Base-by-base conservation (phyloP, 2,329 filamentous ascomycete genomes). In the Aureobasidium sp. region DNA sequence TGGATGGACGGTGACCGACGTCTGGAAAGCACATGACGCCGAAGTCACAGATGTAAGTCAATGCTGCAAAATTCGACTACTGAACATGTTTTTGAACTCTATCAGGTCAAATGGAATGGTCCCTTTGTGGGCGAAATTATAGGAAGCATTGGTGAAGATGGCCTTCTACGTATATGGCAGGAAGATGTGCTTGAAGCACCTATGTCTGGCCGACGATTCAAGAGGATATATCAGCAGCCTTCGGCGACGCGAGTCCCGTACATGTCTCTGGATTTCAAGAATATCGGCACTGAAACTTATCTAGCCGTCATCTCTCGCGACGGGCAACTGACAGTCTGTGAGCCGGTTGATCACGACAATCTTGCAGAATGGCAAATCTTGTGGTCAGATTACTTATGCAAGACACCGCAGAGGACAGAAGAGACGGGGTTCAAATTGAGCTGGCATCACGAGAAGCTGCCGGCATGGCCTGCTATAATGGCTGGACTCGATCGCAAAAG, bases 141-240 rank as follows among this genome's bases (percentile, higher is more conserved):
- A 71, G 95, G 91, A 65, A 97, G 93, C 63, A 92, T 98, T 67
- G 94, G 93, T 69, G 92, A 95, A 74, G 95, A 98, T 73, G 93
- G 95, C 74, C 91, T 91, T 77, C 94, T 97, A 83, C 93, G 94
- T 76, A 86, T 98, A 70, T 98, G 95, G 95, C 91, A 93, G 67
- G 95, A 98, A 81, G 94, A 98, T 79, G 90, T 92, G 20, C 92
- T 91, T 1, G 92, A 96, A 56, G 86, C 92, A 1, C 90, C 91
- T 0, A 85, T 87, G 66, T 89, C 87, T 42, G 94, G 94, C 38
- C 89, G 92, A 38, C 91, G 95, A 60, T 98, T 98, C 84, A 93
- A 91, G 75, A 85, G 84, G 80, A 82, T 93, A 82, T 81, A 85
- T 80, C 76, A 90, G 82, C 80, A 88, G 70, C 82, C 79, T 42